Conservation (phyloP, 768 basidiomycete species). For the Trametes coccinea region DNA sequence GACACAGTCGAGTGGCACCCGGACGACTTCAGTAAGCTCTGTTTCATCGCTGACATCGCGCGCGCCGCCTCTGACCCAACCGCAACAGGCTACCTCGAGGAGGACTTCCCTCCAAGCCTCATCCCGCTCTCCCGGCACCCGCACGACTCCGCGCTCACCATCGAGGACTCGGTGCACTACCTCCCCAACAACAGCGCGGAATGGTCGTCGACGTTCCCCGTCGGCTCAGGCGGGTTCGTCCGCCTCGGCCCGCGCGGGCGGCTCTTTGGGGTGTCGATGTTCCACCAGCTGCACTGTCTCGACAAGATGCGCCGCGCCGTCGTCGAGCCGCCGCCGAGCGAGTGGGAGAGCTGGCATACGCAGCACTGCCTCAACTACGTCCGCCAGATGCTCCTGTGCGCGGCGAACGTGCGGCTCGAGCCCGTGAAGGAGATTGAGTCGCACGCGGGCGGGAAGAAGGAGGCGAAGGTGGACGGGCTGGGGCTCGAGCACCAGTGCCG, state of each 20-base stretch:
- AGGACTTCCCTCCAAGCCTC: slow-evolving; percentile 4
- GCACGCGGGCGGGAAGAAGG: background rate
- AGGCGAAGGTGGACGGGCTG: slow-evolving; percentile 25
- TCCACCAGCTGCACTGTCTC: slow-evolving; percentile 39
- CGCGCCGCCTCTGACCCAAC: background rate
- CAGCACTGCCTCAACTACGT: slow-evolving; percentile 38
- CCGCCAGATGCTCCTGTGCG: slow-evolving; percentile 35
- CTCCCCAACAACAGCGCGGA: slow-evolving; percentile 12
- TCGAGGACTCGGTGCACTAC: background rate
- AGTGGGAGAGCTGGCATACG: slow-evolving; percentile 21
- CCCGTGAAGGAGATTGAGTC: slow-evolving; percentile 13
- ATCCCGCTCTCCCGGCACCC: slow-evolving; percentile 5
- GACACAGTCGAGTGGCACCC: background rate
- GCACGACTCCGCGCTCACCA: slow-evolving; percentile 6
- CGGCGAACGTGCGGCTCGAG: slow-evolving; percentile 35
- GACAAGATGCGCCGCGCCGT: slow-evolving; percentile 31
- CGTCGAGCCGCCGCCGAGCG: slow-evolving; percentile 7
- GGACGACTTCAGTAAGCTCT: background rate
- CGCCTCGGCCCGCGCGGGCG: slow-evolving; percentile 28
- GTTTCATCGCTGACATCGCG: background rate
- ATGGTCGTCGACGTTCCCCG: slow-evolving; percentile 30
- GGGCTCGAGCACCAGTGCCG: slow-evolving; percentile 29
- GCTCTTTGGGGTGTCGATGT: slow-evolving; percentile 23
- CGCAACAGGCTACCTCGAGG: background rate
- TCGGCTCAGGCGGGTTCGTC: slow-evolving; percentile 23